These are phyloP conservation scores for Sesbania bispinosa DNA, from an alignment of 306 rosid species.

Conservation along the genomic window DNA sequence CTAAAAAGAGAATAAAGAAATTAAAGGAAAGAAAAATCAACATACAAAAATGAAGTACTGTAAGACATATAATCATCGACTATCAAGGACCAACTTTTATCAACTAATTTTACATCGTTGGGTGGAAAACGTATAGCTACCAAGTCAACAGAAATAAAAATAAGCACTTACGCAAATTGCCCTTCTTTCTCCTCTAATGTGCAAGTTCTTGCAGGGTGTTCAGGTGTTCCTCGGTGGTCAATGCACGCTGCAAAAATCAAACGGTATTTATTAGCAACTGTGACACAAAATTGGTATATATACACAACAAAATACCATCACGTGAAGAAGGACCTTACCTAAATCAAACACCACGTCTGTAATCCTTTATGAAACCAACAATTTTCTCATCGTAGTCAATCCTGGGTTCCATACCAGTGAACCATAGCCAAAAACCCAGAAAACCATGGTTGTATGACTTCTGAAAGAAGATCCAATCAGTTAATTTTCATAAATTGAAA, in stretches of 20 bases:
- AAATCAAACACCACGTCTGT: slow-evolving; percentile 94
- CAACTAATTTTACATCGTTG: background rate
- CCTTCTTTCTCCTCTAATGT: slow-evolving; percentile 79
- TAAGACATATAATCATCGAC: background rate
- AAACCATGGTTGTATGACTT: slow-evolving; percentile 58
- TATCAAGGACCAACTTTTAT: background rate
- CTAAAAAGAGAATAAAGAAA: slow-evolving; percentile 34
- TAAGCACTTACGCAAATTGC: slow-evolving; percentile 60
- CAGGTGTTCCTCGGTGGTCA: slow-evolving; percentile 93
- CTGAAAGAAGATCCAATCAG: slow-evolving; percentile 32
- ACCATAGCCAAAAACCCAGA: slow-evolving; percentile 98
- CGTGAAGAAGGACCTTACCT: slow-evolving; percentile 42
- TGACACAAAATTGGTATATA: background rate
- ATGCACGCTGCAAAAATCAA: slow-evolving; percentile 62
- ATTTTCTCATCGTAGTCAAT: slow-evolving; percentile 73
- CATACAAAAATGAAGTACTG: background rate
- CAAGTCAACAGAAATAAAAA: background rate
- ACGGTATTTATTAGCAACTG: background rate
- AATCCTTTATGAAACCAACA: slow-evolving; percentile 78
- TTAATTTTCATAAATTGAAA: background rate
- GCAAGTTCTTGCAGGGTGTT: slow-evolving; percentile 92
- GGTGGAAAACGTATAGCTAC: background rate
- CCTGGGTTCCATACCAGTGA: slow-evolving; percentile 98
- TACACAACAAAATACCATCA: background rate
- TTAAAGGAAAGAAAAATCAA: slow-evolving; percentile 6